Base-by-base conservation (phyloP, 306 rosid species). In the Quercus suber region DNA sequence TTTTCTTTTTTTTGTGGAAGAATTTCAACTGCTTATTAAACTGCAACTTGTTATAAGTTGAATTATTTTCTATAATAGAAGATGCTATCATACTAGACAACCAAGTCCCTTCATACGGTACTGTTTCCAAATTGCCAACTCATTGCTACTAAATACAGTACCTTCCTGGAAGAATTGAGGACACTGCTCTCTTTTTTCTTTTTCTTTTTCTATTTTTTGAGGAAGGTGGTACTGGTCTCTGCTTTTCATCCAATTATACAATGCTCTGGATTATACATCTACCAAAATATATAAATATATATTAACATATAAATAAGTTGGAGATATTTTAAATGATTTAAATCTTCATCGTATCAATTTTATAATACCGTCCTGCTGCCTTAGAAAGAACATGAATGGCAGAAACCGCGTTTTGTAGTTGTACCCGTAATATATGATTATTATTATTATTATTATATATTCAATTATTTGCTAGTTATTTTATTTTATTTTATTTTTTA, bases 341-440 rank as follows among this genome's bases (percentile, higher is more conserved):
- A 73, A n/a, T 68, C 28, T 69, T 56, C 77, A 77, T 76, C 79
- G 52, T 45, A 80, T 80, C 76, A 51, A 51, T 67, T 65, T 73
- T 76, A 79, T 76, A 59, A 27, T 80, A 33, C 61, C 56, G n/a
- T 55, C 65, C 53, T 55, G n/a, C 75, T 55, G 43, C 71, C 70
- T 73, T 13, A 52, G 19, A 35, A 71, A 37, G 58, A 73, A 73
- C 60, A 67, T 77, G 81, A 71, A 55, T n/a, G 53, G 51, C 79
- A 78, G 89, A 87, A 85, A 87, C 83, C 90, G 88, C 91, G 95
- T 89, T 81, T 73, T 79, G 53, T 69, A 78, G 88, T 27, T 75
- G 84, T 77, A 74, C 84, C 69, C 43, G 33, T 61, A 79, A 59
- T 73, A 25, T 52, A 37, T 37, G 10, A 37, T 37, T 37, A 37